A percentile compares a stretch with the other conserved stretches of the same genome.
Conservation (phyloP, 495 filamentous ascomycete genomes). For the Podospora australis region DNA sequence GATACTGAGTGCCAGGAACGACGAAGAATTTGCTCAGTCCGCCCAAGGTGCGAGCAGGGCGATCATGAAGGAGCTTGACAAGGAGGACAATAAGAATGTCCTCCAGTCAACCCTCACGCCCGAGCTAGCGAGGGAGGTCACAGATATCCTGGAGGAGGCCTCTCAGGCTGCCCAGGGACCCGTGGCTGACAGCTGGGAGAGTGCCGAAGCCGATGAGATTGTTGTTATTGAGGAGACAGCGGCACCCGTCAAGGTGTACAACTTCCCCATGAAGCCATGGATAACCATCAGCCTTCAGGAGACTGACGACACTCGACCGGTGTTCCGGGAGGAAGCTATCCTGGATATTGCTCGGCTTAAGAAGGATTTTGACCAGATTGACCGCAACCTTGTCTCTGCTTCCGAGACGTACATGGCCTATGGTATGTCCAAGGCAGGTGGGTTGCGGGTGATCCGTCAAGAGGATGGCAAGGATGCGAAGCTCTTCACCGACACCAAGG, state of each 20-base stretch:
- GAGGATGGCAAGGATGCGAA: slow-evolving; percentile 85
- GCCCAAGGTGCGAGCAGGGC: slow-evolving; percentile 42
- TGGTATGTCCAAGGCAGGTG: slow-evolving; percentile 83
- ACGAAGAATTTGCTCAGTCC: slow-evolving; percentile 40
- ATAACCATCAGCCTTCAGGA: slow-evolving; percentile 63
- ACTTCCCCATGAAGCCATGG: slow-evolving; percentile 94
- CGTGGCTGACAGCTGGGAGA: slow-evolving; percentile 73
- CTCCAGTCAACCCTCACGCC: slow-evolving; percentile 45
- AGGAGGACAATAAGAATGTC: slow-evolving; percentile 44
- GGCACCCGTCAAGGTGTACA: slow-evolving; percentile 69
- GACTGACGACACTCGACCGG: slow-evolving; percentile 40
- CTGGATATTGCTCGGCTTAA: slow-evolving; percentile 88
- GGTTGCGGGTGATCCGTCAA: slow-evolving; percentile 86
- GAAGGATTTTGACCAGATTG: slow-evolving; percentile 95
- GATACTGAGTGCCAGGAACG: slow-evolving; percentile 35
- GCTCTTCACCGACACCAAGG: slow-evolving; percentile 77
- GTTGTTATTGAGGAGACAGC: slow-evolving; percentile 61
- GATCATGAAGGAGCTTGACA: slow-evolving; percentile 51
- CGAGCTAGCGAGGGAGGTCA: slow-evolving; percentile 49
- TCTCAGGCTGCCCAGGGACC: slow-evolving; percentile 38
- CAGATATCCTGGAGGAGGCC: slow-evolving; percentile 53
- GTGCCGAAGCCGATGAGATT: slow-evolving; percentile 63
- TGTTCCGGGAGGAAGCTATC: slow-evolving; percentile 62
- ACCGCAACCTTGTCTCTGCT: slow-evolving; percentile 84
- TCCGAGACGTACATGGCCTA: slow-evolving; percentile 91